Evolutionary conservation across 2,329 filamentous ascomycete genomes (phyloP).

Genomic region (Ceratocystis eucalypticola): DNA sequence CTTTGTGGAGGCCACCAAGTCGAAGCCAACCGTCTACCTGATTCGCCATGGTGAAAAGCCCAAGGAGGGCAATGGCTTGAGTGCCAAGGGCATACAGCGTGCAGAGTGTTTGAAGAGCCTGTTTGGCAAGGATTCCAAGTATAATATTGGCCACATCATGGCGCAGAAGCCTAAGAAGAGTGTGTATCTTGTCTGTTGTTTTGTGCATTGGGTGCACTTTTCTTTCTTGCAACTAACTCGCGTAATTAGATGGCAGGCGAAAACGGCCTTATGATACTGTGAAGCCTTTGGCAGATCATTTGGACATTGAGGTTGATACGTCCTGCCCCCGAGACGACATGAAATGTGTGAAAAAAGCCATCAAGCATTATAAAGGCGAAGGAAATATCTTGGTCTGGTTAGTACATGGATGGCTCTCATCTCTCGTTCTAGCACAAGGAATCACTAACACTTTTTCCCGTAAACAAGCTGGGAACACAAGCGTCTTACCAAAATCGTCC

Average conservation of each 20-base stretch:
- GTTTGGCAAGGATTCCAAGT: slow-evolving; percentile 38
- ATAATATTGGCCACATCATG: slow-evolving; percentile 46
- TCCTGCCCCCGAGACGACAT: slow-evolving; percentile 43
- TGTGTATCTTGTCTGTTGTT: slow-evolving; percentile 21
- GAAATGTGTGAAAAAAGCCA: slow-evolving; percentile 38
- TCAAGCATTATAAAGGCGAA: slow-evolving; percentile 33
- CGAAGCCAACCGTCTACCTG: slow-evolving; percentile 41
- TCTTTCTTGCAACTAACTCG: neutral
- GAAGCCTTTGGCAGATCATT: slow-evolving; percentile 39
- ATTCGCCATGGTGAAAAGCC: slow-evolving; percentile 55
- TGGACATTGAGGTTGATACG: slow-evolving; percentile 41
- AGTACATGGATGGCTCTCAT: slow-evolving; percentile 12
- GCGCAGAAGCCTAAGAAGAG: slow-evolving; percentile 39
- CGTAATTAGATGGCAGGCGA: slow-evolving; percentile 33
- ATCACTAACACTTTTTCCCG: slow-evolving; percentile 1
- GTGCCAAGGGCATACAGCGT: slow-evolving; percentile 37
- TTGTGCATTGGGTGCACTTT: neutral
- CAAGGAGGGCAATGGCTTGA: slow-evolving; percentile 36
- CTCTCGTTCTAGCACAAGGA: neutral
- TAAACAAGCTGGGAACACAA: slow-evolving; percentile 46
- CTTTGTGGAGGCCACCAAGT: neutral
- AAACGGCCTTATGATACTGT: slow-evolving; percentile 45
- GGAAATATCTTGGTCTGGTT: slow-evolving; percentile 47
- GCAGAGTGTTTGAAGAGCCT: slow-evolving; percentile 46
- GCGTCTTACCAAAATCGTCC: slow-evolving; percentile 37